Evolutionary conservation across 495 filamentous ascomycete genomes (phyloP), one percentile per base, ranked within the genome.

Genomic region (Xylaria intraflava): DNA sequence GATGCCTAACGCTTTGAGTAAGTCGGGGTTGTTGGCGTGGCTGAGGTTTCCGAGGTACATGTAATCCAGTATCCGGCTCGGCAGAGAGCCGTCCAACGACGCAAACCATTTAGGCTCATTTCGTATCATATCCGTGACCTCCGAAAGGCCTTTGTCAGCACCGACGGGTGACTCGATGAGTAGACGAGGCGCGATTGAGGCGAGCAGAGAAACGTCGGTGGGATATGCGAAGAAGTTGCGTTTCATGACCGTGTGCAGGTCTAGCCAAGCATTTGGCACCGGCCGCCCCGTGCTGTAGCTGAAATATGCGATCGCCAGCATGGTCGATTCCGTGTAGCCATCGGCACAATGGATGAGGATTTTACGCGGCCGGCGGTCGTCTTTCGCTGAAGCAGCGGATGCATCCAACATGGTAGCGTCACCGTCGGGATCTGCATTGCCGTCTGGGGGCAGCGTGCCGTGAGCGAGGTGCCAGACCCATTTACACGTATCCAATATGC

Each of bases 221-320:
- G 87, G 84, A 58, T 98, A 98, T 0, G 93, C 88, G 61, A 98
- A 98, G 72, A 96, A 95, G 65, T 98, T 97, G 45, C 93, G 86
- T 38, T 82, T 75, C 70, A 86, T 88, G 1, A 82, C 78, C 12
- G 83, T 83, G 61, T 98, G 93, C 35, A 98, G 72, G 52, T 82
- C 76, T 14, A 96, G 75, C 91, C 91, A 96, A 16, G 93, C 92
- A 12, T 86, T 80, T 27, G 89, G 85, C 0, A 87, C 81, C 0
- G 92, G 83, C 8, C 86, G 73, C 6, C 88, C 87, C 50, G 94
- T 86, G 26, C 87, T 83, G 65, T 87, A 97, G 79, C 92, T 95
- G 67, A 83, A 86, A 68, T 96, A 98, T 19, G 92, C 88, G 30
- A 97, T 78, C 10, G 77, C 89, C 3, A 98, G 75, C 47, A 97